Base-by-base conservation (phyloP, 345 rosid species). In the Cardamine chenopodiifolia region DNA sequence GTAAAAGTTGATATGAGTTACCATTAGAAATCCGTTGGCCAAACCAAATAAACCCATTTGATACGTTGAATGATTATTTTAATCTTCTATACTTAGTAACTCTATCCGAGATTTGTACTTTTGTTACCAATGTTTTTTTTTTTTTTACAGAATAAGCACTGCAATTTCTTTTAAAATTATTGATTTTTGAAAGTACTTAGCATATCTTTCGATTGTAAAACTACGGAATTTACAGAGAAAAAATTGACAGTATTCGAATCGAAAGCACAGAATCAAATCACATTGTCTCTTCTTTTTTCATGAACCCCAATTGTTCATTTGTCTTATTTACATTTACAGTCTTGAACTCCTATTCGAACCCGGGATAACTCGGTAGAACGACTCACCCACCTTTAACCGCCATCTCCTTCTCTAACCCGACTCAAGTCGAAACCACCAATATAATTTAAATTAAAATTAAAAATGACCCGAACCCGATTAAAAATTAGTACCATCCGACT, bases 311-410 rank as follows among this genome's bases (percentile, higher is more conserved):
- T 25, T 37, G 73, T 59, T 53, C 57, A 45, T 17, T 62, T 28
- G 4, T 66, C 48, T 72, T 60, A 76, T 55, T 63, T 63, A 70
- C 75, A 76, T 54, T 63, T 70, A 62, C 35, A 62, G 35, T 53
- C 53, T 63, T 35, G 8, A 68, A 47, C 82, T 82, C 86, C 79
- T 74, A 81, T 60, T 72, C 40, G 67, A 85, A 84, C 86, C 69
- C 80, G 82, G 93, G 93, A 90, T 82, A 91, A 90, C 93, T 85
- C 83, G 85, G 88, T 87, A 73, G 82, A 80, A 52, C 73, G 56
- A 81, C 85, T 75, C 84, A 81, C 74, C 81, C 79, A 47, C 76
- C 83, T 67, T 66, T 56, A 39, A 62, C 28, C 78, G 96, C 96
- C 90, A 84, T 90, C 96, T 78, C 96, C 90, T 49, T 61, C 62